These are phyloP conservation scores for Eutrema japonicum DNA, from an alignment of 345 rosid species.

Conservation along the genomic window DNA sequence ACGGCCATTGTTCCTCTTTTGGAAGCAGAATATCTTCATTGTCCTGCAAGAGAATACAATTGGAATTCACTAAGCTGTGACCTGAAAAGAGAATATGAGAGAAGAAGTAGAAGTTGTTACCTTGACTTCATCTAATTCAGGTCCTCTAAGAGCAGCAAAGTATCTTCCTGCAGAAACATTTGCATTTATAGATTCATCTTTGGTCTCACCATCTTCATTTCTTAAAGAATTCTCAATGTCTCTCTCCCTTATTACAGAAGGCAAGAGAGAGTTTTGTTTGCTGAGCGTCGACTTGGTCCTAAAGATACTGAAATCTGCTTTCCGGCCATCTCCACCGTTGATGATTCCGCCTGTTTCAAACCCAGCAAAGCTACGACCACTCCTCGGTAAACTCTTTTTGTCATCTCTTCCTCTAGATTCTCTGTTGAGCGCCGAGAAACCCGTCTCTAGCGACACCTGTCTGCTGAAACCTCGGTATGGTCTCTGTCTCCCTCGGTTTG, in stretches of 20 bases:
- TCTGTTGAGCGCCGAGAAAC: conserved; percentile 68
- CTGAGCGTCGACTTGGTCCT: conserved; percentile 77
- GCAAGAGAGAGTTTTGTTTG: conserved; percentile 83
- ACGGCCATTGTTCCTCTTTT: conserved; percentile 88
- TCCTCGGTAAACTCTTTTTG: conserved; percentile 62
- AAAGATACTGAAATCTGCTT: conserved; percentile 75
- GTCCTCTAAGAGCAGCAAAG: conserved; percentile 96
- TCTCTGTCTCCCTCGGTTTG: conserved; percentile 46
- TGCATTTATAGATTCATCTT: conserved; percentile 57
- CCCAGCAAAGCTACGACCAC: conserved; percentile 86
- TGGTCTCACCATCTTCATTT: conserved; percentile 46
- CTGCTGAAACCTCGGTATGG: conserved; percentile 58
- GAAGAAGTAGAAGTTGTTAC: conserved; percentile 44
- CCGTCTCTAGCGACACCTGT: conserved; percentile 89
- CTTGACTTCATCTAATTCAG: conserved; percentile 95
- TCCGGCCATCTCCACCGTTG: conserved; percentile 55
- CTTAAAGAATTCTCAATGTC: conserved; percentile 49
- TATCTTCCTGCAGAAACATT: conserved; percentile 94
- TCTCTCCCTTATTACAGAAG: conserved; percentile 59
- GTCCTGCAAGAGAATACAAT: conserved; percentile 56
- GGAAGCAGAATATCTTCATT: conserved; percentile 86
- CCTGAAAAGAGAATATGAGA: conserved; percentile 2
- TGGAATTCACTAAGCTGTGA: conserved; percentile 5
- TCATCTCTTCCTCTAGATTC: conserved; percentile 62
- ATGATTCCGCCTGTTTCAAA: conserved; percentile 54